phyloP scores from a whole-genome alignment of 129 eudicot species.

The Artemisia annua region DNA sequence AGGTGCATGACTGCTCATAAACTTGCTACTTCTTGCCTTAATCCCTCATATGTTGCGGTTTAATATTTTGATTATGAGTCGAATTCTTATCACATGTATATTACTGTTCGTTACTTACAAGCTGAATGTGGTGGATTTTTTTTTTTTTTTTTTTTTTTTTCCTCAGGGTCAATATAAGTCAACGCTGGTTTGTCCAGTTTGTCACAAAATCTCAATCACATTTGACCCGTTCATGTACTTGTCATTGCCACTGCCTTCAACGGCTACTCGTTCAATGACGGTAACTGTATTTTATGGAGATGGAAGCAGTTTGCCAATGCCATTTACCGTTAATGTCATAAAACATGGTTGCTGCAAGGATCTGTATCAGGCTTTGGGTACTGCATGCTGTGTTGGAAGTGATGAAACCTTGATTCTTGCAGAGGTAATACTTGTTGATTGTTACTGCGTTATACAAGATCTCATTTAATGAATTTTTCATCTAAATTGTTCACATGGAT shows the following conservation, averaged over 20 bases:
- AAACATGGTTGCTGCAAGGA: constrained; percentile 83
- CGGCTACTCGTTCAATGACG: constrained; percentile 80
- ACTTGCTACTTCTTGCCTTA: background rate
- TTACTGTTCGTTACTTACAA: constrained; percentile 4
- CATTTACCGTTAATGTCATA: constrained; percentile 72
- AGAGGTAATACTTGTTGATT: constrained; percentile 51
- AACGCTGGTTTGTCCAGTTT: constrained; percentile 88
- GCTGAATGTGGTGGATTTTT: constrained; percentile 21
- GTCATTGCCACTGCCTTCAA: constrained; percentile 94
- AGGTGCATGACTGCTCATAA: constrained; percentile 44
- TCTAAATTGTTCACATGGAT: constrained; percentile 19
- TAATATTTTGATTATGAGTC: background rate
- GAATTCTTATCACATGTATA: background rate
- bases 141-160: constrained; percentile 7
- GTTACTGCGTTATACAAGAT: background rate
- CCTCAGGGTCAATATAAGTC: constrained; percentile 99
- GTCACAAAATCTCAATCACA: constrained; percentile 83
- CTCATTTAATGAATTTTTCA: background rate
- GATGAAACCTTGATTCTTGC: constrained; percentile 89
- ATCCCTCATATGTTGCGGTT: too few relatives aligned
- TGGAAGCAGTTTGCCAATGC: constrained; percentile 93
- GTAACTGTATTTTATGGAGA: constrained; percentile 82
- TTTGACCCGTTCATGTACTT: constrained; percentile 99
- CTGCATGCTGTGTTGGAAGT: constrained; percentile 66
- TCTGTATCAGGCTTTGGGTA: constrained; percentile 60